Evolutionary conservation across 2,329 filamentous ascomycete genomes (phyloP), one percentile per base, ranked within the genome.

Genomic region (Pseudogymnoascus sp.): DNA sequence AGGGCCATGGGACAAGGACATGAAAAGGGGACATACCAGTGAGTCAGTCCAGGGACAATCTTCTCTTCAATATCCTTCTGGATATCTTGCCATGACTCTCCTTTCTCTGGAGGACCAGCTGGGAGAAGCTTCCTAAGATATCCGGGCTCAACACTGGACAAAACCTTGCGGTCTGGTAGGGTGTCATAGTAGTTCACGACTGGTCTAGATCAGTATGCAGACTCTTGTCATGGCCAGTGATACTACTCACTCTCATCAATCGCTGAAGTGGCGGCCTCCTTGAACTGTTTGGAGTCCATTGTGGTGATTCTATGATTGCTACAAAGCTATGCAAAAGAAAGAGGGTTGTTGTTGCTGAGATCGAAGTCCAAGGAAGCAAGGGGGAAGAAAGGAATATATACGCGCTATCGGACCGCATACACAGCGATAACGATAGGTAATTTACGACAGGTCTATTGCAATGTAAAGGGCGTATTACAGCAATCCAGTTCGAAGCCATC

Each of bases 41-140:
- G 93, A 0, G 93, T 97, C 62, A 97, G 80, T 5, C 93, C 93
- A 0, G 93, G 93, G 72, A 96, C 85, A 72, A 97, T 96, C 73
- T 94, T 90, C 49, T 82, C 78, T 69, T 92, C 88, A 60, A 97
- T 86, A 72, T 97, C 93, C 63, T 84, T 81, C 69, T 91, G 89
- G 71, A 97, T 97, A 61, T 84, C 80, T 21, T 80, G 77, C 90
- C 92, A 96, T 71, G 83, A 78, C 79, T 88, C 91, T 69, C 82
- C 89, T 63, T 83, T 79, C 67, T 81, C 79, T 59, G 83, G 93
- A 39, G 84, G 84, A 61, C 78, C 79, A 39, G 76, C 70, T 1
- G 93, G 93, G 21, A 97, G 84, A 6, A 94, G 82, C 52, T 89
- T 87, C 58, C 86, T 84, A 8, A 97, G 84, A 73, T 96, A 97